Evolutionary conservation across 1,284 basidiomycete species (phyloP).

Genomic region (Omphalotus olearius): DNA sequence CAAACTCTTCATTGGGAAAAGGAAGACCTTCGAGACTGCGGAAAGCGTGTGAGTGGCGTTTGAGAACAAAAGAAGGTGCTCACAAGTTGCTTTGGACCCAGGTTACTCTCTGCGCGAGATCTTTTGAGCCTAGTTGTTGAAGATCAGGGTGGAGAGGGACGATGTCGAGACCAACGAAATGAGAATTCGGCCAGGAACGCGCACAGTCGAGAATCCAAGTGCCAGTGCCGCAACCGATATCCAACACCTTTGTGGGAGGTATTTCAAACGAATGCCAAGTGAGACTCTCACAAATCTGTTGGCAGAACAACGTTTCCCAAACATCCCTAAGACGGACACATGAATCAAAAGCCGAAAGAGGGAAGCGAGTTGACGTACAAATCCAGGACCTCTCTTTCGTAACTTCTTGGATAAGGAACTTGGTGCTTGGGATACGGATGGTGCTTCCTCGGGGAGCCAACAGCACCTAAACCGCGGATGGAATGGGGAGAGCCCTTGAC

Average conservation of each 20-base stretch:
- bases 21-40: conserved; percentile 60
- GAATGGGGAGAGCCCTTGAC: conserved; percentile 33
- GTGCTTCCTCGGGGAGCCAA: conserved; percentile 42
- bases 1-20: conserved; percentile 66
- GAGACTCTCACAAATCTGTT: conserved; percentile 48
- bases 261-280: conserved; percentile 59
- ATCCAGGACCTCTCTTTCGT: conserved; percentile 56
- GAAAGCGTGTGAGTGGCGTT: conserved; percentile 13
- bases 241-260: conserved; percentile 61
- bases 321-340: no score
- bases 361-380: conserved; percentile 47
- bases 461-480: conserved; percentile 19
- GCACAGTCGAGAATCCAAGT: conserved; percentile 65
- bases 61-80: conserved; percentile 22
- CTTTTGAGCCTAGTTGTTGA: conserved; percentile 45
- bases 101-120: conserved; percentile 53
- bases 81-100: conserved; percentile 73
- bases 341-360: no score
- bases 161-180: conserved; percentile 66
- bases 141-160: conserved; percentile 67
- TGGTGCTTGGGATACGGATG: conserved; percentile 45
- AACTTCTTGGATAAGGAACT: conserved; percentile 65
- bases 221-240: conserved; percentile 67
- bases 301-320: conserved; percentile 58
- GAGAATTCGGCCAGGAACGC: conserved; percentile 52